Percentiles rank a stretch among this genome's conserved stretches.
These are phyloP conservation scores for Datisca glomerata DNA, from an alignment of 306 rosid genomes.

Conservation along the genomic window DNA sequence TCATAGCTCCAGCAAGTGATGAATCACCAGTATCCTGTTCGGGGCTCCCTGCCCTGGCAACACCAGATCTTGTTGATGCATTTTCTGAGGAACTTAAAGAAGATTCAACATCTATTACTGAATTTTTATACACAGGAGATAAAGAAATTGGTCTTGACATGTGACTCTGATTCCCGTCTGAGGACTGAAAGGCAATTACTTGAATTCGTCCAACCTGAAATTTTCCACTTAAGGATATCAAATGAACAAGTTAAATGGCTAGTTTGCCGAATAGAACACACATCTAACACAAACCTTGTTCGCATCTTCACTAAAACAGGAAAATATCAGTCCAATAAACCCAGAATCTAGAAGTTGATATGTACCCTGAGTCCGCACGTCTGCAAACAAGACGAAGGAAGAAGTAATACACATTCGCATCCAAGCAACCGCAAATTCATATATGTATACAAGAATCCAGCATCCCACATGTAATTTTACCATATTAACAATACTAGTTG, in stretches of 20 bases:
- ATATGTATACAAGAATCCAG: no score
- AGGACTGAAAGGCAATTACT: constrained; percentile 96
- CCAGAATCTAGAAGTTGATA: constrained; percentile 98
- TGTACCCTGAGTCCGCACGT: constrained; percentile 88
- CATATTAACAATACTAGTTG: no score
- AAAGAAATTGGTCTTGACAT: constrained; percentile 42
- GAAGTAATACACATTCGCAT: no score
- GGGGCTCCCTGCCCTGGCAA: constrained; percentile 38
- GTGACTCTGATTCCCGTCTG: constrained; percentile 77
- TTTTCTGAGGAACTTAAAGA: constrained; percentile 79
- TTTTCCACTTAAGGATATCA: constrained; percentile 9
- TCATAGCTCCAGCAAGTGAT: constrained; percentile 32
- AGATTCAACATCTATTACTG: constrained; percentile 79
- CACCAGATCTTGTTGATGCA: constrained; percentile 25
- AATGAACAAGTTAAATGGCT: constrained; percentile 7
- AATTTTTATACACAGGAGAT: constrained; percentile 52
- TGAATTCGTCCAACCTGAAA: constrained; percentile 90
- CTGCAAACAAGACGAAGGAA: constrained; percentile 49
- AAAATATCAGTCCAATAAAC: constrained; percentile 88
- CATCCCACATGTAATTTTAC: no score
- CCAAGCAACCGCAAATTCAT: no score
- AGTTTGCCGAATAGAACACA: constrained; percentile 7
- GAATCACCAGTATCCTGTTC: constrained; percentile 82
- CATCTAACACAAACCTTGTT: constrained; percentile 54
- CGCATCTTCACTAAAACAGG: constrained; percentile 86